Evolutionary conservation across 345 rosid genomes (phyloP), one percentile per base, ranked within the genome.

Genomic region (Dovyalis caffra): DNA sequence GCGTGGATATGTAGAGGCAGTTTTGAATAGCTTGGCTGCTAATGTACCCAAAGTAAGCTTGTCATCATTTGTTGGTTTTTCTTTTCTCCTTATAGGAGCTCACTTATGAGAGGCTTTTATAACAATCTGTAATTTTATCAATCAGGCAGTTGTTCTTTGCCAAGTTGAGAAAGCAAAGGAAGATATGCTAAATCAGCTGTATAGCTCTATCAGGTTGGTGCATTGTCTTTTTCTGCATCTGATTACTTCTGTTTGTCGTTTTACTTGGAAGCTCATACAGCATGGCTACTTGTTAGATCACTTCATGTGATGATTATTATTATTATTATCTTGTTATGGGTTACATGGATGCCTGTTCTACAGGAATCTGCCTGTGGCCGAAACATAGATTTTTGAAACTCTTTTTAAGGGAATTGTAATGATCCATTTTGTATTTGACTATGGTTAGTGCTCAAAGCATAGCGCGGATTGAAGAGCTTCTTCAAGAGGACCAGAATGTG

Each of bases 151-250:
- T 57, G 97, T 96, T 84, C 98, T 96, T 72, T 96, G 99, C 83
- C 97, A 90, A 87, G 99, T 96, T 35, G 99, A 96, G 84, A 96
- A 96, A 82, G 87, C 98, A 21, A 93, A 90, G 84, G 99, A 96
- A 83, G 97, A 96, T 77, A 96, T 96, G 99, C 88, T 96, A 65
- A 96, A 90, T 81, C 97, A 93, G 80, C 79, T 96, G 51, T 92
- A 96, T 81, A 90, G 95, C 82, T 88, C 92, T 23, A 80, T 96
- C 64, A 96, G 99, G 98, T 95, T 45, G 85, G 26, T 3, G 60
- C 2, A 8, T n/a, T n/a, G 2, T 56, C 60, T n/a, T 56, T n/a
- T 23, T 56, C 60, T 3, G 2, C 11, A 9, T 56, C n/a, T 56
- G 60, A 3, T 56, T 23, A 23, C 14, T 56, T 56, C n/a, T 56